A percentile compares a stretch with the other conserved stretches of the same genome.
These are phyloP conservation scores for Phytopythium ostracodes DNA, from an alignment of 352 stramenopile species.

Conservation along the genomic window DNA sequence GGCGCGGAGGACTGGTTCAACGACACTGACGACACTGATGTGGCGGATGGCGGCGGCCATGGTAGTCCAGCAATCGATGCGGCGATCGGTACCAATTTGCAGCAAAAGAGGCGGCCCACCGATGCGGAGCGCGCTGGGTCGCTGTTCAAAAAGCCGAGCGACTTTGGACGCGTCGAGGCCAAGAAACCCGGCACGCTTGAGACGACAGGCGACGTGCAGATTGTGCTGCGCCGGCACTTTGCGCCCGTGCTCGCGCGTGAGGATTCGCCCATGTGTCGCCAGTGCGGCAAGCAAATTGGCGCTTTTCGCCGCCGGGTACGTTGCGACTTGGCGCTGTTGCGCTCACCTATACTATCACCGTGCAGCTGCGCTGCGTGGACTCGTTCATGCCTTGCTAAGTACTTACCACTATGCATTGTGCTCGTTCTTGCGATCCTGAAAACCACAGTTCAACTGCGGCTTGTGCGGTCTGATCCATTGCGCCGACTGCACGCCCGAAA, in stretches of 20 bases:
- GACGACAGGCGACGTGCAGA: constrained; percentile 24
- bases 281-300: constrained; percentile 71
- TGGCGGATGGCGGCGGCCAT: constrained; percentile 4
- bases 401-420: neutral
- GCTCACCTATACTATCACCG: too few relatives aligned
- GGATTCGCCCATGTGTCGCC: constrained; percentile 39
- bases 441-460: constrained; percentile 60
- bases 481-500: constrained; percentile 68
- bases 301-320: constrained; percentile 65
- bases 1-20: constrained; percentile 31
- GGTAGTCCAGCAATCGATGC: constrained; percentile 1
- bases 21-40: constrained; percentile 11
- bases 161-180: constrained; percentile 6
- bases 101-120: neutral
- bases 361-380: neutral
- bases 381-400: neutral
- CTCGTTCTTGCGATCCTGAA: neutral
- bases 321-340: neutral
- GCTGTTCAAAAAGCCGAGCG: constrained; percentile 17
- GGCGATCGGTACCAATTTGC: neutral
- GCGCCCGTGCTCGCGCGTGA: constrained; percentile 49
- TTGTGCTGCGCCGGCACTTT: constrained; percentile 54
- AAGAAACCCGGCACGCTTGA: neutral
- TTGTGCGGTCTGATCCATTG: constrained; percentile 77
- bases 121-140: neutral